A percentile compares a stretch with the other conserved stretches of the same genome.
Evolutionary conservation across 2,329 filamentous ascomycete species (phyloP).

Genomic region (Diaporthe eres): DNA sequence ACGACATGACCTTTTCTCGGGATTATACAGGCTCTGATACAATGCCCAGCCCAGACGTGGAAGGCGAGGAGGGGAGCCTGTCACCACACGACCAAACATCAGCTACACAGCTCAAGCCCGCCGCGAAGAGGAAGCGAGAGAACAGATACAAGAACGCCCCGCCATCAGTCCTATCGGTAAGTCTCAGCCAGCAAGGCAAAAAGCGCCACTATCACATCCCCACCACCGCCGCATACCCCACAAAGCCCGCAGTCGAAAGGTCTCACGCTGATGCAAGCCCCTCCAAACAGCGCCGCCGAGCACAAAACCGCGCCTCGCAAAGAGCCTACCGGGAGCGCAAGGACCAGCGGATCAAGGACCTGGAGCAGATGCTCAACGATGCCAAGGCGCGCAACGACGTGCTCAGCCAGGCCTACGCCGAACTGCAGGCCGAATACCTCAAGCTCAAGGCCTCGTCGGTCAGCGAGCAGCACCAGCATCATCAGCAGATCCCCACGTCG

Average conservation of each 20-base stretch:
- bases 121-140: slow-evolving; percentile 63
- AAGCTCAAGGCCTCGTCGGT: slow-evolving; percentile 54
- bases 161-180: slow-evolving; percentile 63
- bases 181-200: slow-evolving; percentile 41
- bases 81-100: slow-evolving; percentile 43
- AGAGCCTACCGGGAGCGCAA: slow-evolving; percentile 74
- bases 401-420: slow-evolving; percentile 67
- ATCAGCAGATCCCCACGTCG: slow-evolving; percentile 37
- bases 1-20: slow-evolving; percentile 50
- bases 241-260: not conserved
- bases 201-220: slow-evolving; percentile 32
- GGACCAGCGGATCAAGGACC: slow-evolving; percentile 75
- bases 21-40: slow-evolving; percentile 39
- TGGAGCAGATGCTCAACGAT: slow-evolving; percentile 69
- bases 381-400: slow-evolving; percentile 69
- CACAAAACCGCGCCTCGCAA: slow-evolving; percentile 73
- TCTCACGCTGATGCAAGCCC: slow-evolving; percentile 5
- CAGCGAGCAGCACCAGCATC: slow-evolving; percentile 40
- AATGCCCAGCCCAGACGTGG: slow-evolving; percentile 45
- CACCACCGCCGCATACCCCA: not conserved
- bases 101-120: slow-evolving; percentile 51
- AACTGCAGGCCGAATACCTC: slow-evolving; percentile 62
- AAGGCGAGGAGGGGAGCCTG: slow-evolving; percentile 37
- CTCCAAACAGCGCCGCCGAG: slow-evolving; percentile 64
- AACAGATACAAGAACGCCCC: slow-evolving; percentile 68